A percentile compares a stretch with the other conserved stretches of the same genome.
Evolutionary conservation across 2,329 filamentous ascomycete species (phyloP).

Genomic region (Cryphonectria carpinicola): DNA sequence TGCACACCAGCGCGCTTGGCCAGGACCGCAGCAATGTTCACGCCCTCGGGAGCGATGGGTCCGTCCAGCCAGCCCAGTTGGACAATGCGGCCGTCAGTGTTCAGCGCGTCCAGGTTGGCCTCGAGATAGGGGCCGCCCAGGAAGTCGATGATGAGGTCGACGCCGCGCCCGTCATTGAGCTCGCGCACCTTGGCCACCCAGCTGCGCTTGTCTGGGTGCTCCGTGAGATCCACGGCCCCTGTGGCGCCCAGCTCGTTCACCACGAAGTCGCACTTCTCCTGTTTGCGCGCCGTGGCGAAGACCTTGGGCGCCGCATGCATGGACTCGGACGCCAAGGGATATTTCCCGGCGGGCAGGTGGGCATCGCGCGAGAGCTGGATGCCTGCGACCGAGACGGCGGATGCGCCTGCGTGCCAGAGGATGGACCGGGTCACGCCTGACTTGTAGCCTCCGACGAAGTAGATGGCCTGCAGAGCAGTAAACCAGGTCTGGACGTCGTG

Average conservation of each 20-base stretch:
- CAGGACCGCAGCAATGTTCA: background rate
- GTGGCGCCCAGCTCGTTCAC: background rate
- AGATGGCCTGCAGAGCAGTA: slow-evolving; percentile 5
- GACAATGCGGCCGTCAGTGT: background rate
- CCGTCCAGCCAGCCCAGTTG: slow-evolving; percentile 9
- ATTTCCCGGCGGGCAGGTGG: background rate
- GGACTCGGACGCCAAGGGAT: no score
- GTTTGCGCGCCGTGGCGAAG: slow-evolving; percentile 2
- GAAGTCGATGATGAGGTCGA: slow-evolving; percentile 15
- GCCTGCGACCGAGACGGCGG: slow-evolving; percentile 5
- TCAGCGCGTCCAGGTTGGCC: slow-evolving; percentile 8
- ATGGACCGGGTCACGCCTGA: background rate
- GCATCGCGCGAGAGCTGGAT: slow-evolving; percentile 9
- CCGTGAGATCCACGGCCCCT: slow-evolving; percentile 1
- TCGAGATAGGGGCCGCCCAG: slow-evolving; percentile 5
- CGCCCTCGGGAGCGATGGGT: background rate
- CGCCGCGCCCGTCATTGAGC: slow-evolving; percentile 8
- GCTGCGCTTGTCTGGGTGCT: slow-evolving; percentile 6
- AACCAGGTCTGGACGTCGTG: background rate
- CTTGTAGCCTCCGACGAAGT: background rate
- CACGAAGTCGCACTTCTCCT: slow-evolving; percentile 6
- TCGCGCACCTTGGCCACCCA: slow-evolving; percentile 8
- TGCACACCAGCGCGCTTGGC: background rate
- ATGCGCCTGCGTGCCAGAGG: slow-evolving; percentile 13
- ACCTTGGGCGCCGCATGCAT: background rate